A percentile compares a stretch with the other conserved stretches of the same genome.
Evolutionary conservation across 1,139 yeast species (phyloP).

Genomic region (Lodderomyces metapsilosis): DNA sequence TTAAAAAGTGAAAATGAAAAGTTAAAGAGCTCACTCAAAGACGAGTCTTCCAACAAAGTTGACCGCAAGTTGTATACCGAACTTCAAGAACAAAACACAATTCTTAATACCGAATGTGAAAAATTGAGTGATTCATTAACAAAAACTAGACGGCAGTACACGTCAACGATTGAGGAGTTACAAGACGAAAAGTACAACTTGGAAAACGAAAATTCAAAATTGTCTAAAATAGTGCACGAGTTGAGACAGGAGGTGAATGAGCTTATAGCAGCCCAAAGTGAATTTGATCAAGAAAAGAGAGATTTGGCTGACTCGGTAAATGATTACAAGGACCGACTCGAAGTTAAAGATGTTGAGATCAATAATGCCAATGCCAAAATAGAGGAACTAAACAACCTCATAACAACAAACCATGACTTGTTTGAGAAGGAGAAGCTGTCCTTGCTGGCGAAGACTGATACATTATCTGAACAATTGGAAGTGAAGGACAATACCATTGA

Average conservation of each 20-base stretch:
- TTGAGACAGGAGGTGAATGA: conserved; percentile 45
- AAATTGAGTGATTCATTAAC: conserved; percentile 52
- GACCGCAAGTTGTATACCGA: background rate
- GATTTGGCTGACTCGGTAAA: conserved; percentile 42
- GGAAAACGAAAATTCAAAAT: conserved; percentile 36
- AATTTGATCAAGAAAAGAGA: conserved; percentile 44
- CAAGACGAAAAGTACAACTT: conserved; percentile 48
- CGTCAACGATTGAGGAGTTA: conserved; percentile 38
- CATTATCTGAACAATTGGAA: conserved; percentile 8
- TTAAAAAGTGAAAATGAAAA: conserved; percentile 28
- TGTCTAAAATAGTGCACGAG: conserved; percentile 39
- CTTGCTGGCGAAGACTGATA: conserved; percentile 14
- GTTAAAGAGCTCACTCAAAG: conserved; percentile 10
- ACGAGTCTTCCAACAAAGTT: background rate
- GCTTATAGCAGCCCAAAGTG: conserved; percentile 45
- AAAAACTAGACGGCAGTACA: conserved; percentile 44
- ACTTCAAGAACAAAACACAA: conserved; percentile 44
- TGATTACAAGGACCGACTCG: conserved; percentile 43
- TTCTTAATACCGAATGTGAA: conserved; percentile 68
- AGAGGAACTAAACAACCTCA: conserved; percentile 12
- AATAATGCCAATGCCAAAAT: conserved; percentile 13
- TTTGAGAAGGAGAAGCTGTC: conserved; percentile 8
- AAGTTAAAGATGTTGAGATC: conserved; percentile 22
- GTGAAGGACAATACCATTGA: conserved; percentile 7
- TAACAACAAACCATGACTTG: conserved; percentile 10